Percentiles rank a stretch among this genome's conserved stretches.
phyloP scores from a whole-genome alignment of 257 asterid species.

The Solanum clarkiae region DNA sequence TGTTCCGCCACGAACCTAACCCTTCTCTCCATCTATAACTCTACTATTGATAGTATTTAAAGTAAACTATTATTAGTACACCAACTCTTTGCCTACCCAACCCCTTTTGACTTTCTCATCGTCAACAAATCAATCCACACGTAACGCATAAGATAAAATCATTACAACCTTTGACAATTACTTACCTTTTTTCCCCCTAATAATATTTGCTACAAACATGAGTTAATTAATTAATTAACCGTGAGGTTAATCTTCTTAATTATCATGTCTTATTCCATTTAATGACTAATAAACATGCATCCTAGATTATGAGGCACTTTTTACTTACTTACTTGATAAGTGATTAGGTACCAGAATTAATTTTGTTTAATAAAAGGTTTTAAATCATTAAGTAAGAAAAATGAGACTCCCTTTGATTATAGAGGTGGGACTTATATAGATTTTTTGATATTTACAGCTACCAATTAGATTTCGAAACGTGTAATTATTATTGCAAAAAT shows the following conservation, averaged over 20 bases:
- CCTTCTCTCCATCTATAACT: not conserved
- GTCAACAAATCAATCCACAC: not conserved
- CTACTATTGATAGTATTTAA: not conserved
- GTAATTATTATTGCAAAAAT: not conserved
- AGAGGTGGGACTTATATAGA: not conserved
- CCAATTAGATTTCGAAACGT: not conserved
- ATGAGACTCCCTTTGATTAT: not conserved
- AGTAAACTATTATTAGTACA: not conserved
- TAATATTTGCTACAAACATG: not conserved
- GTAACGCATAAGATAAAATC: slow-evolving; percentile 3
- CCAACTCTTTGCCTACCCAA: not conserved
- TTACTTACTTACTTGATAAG: not conserved
- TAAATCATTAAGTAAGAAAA: not conserved
- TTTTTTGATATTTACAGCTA: not conserved
- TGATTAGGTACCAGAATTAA: not conserved
- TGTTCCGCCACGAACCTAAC: rapidly evolving
- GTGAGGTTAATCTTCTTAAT: not conserved
- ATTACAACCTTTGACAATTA: not conserved
- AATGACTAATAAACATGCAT: not conserved
- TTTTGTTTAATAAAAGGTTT: not conserved
- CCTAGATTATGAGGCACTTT: not conserved
- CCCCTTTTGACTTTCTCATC: not conserved
- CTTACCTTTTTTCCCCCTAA: not conserved
- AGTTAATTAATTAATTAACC: not conserved
- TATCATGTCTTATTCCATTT: not conserved